Evolutionary conservation across 768 basidiomycete genomes (phyloP).

Genomic region (Kwoniella botswanensis): DNA sequence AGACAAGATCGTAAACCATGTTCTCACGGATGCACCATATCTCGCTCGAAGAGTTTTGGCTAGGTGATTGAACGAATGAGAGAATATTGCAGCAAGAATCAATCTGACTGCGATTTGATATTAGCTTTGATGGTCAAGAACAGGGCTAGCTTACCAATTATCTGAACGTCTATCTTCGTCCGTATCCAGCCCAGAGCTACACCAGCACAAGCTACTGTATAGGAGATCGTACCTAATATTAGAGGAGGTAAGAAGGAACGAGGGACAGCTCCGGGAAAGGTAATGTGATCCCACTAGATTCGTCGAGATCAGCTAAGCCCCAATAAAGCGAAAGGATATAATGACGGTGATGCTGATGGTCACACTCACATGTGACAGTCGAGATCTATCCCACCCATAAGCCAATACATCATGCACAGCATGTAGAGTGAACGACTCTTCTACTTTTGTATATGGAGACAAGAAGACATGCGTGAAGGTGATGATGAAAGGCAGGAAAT

Average conservation of each 20-base stretch:
- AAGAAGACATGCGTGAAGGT: constrained; percentile 68
- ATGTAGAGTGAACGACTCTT: constrained; percentile 95
- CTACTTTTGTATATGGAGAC: constrained; percentile 92
- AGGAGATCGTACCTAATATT: constrained; percentile 67
- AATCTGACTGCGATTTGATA: constrained; percentile 67
- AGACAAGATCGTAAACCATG: constrained; percentile 71
- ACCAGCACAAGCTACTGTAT: constrained; percentile 63
- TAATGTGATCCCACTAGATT: constrained; percentile 82
- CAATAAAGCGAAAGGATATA: background rate
- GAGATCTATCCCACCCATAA: constrained; percentile 64
- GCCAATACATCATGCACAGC: constrained; percentile 84
- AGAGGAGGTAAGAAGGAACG: constrained; percentile 82
- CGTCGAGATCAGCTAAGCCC: background rate
- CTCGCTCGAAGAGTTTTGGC: constrained; percentile 68
- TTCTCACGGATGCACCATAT: constrained; percentile 64
- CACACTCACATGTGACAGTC: constrained; percentile 18
- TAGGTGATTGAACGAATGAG: constrained; percentile 68
- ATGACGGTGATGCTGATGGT: background rate
- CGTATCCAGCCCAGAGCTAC: constrained; percentile 61
- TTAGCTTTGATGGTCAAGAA: background rate
- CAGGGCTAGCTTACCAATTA: constrained; percentile 63
- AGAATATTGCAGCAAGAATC: constrained; percentile 71
- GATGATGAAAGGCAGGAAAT: constrained; percentile 34
- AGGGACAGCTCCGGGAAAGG: constrained; percentile 86
- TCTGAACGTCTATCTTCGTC: constrained; percentile 72